phyloP scores from a whole-genome alignment of 2,329 filamentous ascomycete genomes.

The Aureobasidium sp. region DNA sequence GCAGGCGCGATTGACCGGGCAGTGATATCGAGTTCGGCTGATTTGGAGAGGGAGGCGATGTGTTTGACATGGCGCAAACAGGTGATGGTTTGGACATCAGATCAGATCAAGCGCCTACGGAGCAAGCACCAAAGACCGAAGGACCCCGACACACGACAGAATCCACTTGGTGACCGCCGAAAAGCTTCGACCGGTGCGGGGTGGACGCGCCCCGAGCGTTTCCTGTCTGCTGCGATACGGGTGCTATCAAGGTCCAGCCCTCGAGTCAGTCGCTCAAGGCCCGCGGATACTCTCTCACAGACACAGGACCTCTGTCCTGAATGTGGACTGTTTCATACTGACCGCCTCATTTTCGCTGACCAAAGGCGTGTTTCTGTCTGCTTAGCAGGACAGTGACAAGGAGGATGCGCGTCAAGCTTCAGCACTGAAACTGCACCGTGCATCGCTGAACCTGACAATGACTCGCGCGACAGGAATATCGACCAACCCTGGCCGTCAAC shows the following conservation, averaged over 20 bases:
- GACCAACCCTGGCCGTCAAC: not conserved
- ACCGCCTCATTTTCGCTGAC: too few species aligned
- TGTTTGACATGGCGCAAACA: not conserved
- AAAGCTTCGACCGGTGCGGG: slow-evolving; percentile 1
- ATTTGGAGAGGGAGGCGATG: not conserved
- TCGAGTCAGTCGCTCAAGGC: not conserved
- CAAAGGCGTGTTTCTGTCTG: too few species aligned
- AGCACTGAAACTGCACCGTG: not conserved
- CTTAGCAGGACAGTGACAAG: too few species aligned
- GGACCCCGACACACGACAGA: not conserved
- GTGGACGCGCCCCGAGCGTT: not conserved
- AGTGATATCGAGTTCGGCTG: not conserved
- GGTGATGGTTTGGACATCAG: not conserved
- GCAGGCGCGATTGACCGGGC: not conserved
- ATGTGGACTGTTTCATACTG: too few species aligned
- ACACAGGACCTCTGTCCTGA: too few species aligned
- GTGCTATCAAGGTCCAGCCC: not conserved
- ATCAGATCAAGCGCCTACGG: not conserved
- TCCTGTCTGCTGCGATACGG: not conserved
- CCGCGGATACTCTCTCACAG: too few species aligned
- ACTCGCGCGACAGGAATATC: not conserved
- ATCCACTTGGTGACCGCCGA: not conserved
- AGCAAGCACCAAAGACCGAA: not conserved
- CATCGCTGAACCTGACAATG: not conserved
- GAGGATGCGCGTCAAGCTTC: not conserved